Percentiles rank a stretch among this genome's conserved stretches.
These are phyloP conservation scores for Leucaena leucocephala DNA, from an alignment of 306 rosid genomes.

Conservation along the genomic window DNA sequence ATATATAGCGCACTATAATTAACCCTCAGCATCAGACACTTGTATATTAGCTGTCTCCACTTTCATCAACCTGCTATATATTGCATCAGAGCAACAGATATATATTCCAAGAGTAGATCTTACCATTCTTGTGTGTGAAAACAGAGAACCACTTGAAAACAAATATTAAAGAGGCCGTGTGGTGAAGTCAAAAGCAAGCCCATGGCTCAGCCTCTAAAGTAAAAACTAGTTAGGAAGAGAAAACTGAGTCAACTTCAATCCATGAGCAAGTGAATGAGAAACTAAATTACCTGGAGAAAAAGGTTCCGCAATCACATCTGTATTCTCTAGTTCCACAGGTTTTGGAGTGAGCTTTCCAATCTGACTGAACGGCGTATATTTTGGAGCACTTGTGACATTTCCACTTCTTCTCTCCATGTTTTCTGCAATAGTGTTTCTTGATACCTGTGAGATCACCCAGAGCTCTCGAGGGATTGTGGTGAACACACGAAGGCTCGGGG, in stretches of 20 bases:
- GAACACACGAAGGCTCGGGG: constrained; percentile 95
- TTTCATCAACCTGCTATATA: constrained; percentile 46
- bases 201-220: background rate
- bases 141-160: constrained; percentile 32
- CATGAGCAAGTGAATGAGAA: background rate
- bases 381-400: constrained; percentile 94
- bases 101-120: constrained; percentile 24
- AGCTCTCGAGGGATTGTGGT: constrained; percentile 94
- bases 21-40: constrained; percentile 43
- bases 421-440: constrained; percentile 90
- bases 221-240: background rate
- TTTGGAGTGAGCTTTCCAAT: constrained; percentile 98
- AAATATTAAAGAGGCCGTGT: constrained; percentile 1
- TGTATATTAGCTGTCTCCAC: constrained; percentile 50
- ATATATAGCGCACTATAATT: constrained; percentile 6
- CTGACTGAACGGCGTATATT: constrained; percentile 95
- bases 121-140: constrained; percentile 40
- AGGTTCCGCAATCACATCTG: constrained; percentile 98
- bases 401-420: constrained; percentile 99
- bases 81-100: constrained; percentile 30
- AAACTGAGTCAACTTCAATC: background rate
- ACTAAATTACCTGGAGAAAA: constrained; percentile 74
- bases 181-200: background rate
- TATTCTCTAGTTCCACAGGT: constrained; percentile 97
- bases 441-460: constrained; percentile 96